phyloP scores from a whole-genome alignment of 768 basidiomycete genomes.

The Tricholoma matsutake region DNA sequence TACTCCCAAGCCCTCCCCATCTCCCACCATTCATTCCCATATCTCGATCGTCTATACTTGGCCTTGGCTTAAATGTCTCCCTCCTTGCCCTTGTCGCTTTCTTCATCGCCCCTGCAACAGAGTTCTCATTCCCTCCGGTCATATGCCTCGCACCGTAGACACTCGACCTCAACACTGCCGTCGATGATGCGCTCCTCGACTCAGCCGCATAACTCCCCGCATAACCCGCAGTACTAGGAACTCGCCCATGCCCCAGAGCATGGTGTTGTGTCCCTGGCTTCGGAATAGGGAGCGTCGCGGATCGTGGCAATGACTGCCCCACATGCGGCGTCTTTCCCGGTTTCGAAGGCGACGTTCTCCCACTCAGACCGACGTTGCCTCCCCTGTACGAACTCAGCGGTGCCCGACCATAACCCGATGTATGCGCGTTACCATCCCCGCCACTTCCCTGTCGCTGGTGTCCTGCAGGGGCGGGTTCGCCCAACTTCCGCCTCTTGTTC shows the following conservation, averaged over 20 bases:
- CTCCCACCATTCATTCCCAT: constrained; percentile 21
- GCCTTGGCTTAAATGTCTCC: constrained; percentile 83
- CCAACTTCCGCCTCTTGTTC: constrained; percentile 61
- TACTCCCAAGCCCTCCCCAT: constrained; percentile 28
- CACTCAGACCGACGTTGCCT: constrained; percentile 27
- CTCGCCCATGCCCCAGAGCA: constrained; percentile 52
- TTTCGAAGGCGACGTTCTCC: constrained; percentile 49
- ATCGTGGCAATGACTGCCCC: constrained; percentile 33
- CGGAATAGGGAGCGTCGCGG: constrained; percentile 40
- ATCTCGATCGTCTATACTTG: constrained; percentile 57
- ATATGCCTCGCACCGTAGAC: constrained; percentile 27
- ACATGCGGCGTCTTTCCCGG: constrained; percentile 35
- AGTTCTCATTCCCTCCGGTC: constrained; percentile 10
- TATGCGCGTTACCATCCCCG: constrained; percentile 16
- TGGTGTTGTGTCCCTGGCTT: constrained; percentile 51
- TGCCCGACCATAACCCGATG: constrained; percentile 27
- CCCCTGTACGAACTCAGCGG: constrained; percentile 43
- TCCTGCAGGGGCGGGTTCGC: constrained; percentile 30
- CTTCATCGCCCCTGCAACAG: constrained; percentile 33
- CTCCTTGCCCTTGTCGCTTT: constrained; percentile 54
- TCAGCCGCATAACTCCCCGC: constrained; percentile 12
- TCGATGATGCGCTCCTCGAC: constrained; percentile 16
- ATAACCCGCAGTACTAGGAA: constrained; percentile 34
- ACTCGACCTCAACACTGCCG: constrained; percentile 17
- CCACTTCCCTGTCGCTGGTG: constrained; percentile 17